Evolutionary conservation across 805 yeast genomes (phyloP).

Genomic region (Starmerella roubikii): DNA sequence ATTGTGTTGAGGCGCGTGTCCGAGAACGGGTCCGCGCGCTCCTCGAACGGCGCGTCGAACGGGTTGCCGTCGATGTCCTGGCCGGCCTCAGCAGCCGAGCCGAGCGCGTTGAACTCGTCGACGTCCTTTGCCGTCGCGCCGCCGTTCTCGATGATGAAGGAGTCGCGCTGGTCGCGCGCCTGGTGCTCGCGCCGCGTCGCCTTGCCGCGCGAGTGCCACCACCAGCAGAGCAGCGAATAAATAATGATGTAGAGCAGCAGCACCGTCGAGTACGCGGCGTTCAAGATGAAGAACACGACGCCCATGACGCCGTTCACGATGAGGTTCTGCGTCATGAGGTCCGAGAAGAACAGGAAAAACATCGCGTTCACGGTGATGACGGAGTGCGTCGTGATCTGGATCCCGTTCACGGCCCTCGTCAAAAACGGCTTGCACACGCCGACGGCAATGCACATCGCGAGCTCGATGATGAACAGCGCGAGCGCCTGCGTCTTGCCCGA

Average conservation of each 20-base stretch:
- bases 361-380: slow-evolving; percentile 70
- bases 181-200: slow-evolving; percentile 77
- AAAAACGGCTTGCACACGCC: slow-evolving; percentile 60
- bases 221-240: slow-evolving; percentile 38
- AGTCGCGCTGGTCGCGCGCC: slow-evolving; percentile 82
- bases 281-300: slow-evolving; percentile 73
- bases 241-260: slow-evolving; percentile 58
- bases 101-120: slow-evolving; percentile 49
- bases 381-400: slow-evolving; percentile 57
- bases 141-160: slow-evolving; percentile 38
- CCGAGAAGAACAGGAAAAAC: slow-evolving; percentile 73
- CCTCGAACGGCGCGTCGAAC: slow-evolving; percentile 26
- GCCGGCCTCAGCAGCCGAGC: slow-evolving; percentile 72
- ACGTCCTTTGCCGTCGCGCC: slow-evolving; percentile 17
- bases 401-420: slow-evolving; percentile 67
- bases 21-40: slow-evolving; percentile 14
- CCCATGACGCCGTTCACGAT: slow-evolving; percentile 80
- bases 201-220: slow-evolving; percentile 60
- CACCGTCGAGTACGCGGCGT: slow-evolving; percentile 75
- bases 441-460: slow-evolving; percentile 50
- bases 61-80: slow-evolving; percentile 39
- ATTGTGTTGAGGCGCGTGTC: slow-evolving; percentile 10
- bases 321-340: slow-evolving; percentile 67
- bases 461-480: slow-evolving; percentile 61
- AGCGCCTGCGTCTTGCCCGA: slow-evolving; percentile 74